Percentiles rank a stretch among this genome's conserved stretches.
Conservation (phyloP, 768 basidiomycete species). For the Tylopilus intermedius region DNA sequence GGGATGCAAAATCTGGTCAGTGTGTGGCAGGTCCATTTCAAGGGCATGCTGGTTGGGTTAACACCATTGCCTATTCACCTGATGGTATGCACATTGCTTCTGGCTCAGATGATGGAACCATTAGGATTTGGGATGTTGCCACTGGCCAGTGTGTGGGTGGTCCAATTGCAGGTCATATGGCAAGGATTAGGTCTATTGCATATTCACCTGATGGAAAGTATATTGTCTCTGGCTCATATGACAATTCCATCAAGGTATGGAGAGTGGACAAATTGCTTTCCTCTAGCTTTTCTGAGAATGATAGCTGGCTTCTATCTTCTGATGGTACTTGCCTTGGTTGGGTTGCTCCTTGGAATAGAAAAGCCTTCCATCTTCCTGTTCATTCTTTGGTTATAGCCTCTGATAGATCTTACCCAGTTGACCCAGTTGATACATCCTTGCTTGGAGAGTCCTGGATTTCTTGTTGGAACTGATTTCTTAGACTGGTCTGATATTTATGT, state of each 20-base stretch:
- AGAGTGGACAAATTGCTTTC: not conserved
- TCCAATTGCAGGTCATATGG: not conserved
- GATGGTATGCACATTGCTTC: not conserved
- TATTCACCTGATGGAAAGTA: constrained; percentile 1
- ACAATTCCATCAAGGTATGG: constrained; percentile 5
- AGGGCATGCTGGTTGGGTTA: not conserved
- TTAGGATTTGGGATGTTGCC: not conserved
- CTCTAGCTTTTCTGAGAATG: not conserved
- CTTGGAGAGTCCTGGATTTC: not conserved
- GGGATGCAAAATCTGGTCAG: not conserved
- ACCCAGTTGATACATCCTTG: not conserved
- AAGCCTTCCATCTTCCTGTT: not conserved
- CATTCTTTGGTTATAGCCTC: not conserved
- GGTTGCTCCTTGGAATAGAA: constrained; percentile 7
- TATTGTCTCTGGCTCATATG: not conserved
- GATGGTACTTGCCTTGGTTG: not conserved
- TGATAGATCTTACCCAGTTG: not conserved
- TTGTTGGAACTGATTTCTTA: not conserved
- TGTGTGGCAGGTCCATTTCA: not conserved
- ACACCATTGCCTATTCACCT: not conserved
- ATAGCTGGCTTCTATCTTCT: constrained; percentile 10
- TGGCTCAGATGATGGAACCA: not conserved
- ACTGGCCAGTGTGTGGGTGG: not conserved
- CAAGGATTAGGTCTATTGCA: not conserved
- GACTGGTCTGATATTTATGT: too few relatives aligned